Evolutionary conservation across 192 early-diverging fungal species (phyloP), one percentile per base, ranked within the genome.

Genomic region (Entomortierella beljakovae): DNA sequence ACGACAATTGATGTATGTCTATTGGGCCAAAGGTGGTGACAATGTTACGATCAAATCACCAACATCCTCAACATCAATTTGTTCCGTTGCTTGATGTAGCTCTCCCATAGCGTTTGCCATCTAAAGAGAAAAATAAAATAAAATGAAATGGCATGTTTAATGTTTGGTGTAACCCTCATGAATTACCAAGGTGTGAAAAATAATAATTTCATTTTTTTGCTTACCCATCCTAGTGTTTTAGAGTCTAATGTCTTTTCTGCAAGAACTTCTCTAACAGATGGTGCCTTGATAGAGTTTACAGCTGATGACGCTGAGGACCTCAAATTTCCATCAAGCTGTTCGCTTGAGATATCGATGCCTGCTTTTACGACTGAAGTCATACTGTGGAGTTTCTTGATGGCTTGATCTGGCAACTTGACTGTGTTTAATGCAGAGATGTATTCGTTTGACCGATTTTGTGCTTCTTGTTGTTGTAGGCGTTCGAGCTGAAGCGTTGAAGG

Each of bases 21-120:
- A 55, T 67, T 59, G 23, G 0, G 26, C 56, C 5, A 61, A 26
- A 22, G 74, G 74, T 22, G 74, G 74, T 11, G 74, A 79, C 25
- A 79, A 50, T 28, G 66, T 79, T 2, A 79, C 74, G 40, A 79
- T 79, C 61, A 79, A 38, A 38, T 79, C 67, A n/a, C 74, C 74
- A 33, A 79, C 74, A 64, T 79, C 74, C 50, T 79, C 67, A 6
- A 79, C 74, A 59, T 79, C 74, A 40, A 79, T 79, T 42, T 64
- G 67, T n/a, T 79, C 74, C 6, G 74, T 70, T 46, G 74, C 74
- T 49, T 60, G 74, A 15, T 79, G 74, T n/a, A 79, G 61, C 29
- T 79, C 74, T 26, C 74, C 74, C 74, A 79, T 70, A 7, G 67
- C 74, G 43, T 35, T 79, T 49, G 61, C 57, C 74, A 79, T 79